Evolutionary conservation across 805 yeast species (phyloP).

Genomic region (Yamadazyma paraphyllophila): DNA sequence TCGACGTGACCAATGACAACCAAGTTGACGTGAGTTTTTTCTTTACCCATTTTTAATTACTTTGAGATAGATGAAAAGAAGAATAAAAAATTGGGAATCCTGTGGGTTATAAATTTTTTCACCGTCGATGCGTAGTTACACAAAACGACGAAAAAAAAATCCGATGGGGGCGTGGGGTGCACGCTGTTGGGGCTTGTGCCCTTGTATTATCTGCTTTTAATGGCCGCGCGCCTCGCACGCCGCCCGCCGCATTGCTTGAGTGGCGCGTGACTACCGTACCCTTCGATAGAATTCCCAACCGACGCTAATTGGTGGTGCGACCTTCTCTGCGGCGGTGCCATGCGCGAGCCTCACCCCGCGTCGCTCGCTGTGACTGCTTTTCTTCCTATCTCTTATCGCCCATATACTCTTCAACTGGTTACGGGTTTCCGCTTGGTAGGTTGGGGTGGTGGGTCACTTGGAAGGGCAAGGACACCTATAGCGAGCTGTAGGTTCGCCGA

Average conservation of each 20-base stretch:
- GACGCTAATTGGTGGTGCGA: too few relatives aligned
- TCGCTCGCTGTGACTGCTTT: constrained; percentile 1
- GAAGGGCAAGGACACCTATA: too few relatives aligned
- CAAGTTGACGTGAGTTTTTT: constrained; percentile 97
- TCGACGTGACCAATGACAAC: constrained; percentile 99
- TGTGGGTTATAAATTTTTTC: constrained; percentile 6
- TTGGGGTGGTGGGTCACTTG: too few relatives aligned
- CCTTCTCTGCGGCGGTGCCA: background rate
- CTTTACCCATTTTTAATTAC: constrained; percentile 67
- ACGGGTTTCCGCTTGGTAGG: too few relatives aligned
- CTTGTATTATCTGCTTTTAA: background rate
- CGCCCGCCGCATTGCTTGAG: too few relatives aligned
- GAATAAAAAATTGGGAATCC: constrained; percentile 5
- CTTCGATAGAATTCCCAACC: too few relatives aligned
- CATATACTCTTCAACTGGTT: too few relatives aligned
- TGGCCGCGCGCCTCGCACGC: too few relatives aligned
- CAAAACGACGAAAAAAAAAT: background rate
- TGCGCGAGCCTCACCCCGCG: background rate
- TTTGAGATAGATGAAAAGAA: constrained; percentile 2
- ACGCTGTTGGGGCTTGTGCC: background rate
- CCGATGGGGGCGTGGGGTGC: background rate
- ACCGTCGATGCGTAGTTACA: background rate
- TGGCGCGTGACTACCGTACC: too few relatives aligned
- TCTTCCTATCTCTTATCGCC: background rate
- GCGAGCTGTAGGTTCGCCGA: background rate